phyloP scores from a whole-genome alignment of 441 rosid genomes.

The Populus hybrid region DNA sequence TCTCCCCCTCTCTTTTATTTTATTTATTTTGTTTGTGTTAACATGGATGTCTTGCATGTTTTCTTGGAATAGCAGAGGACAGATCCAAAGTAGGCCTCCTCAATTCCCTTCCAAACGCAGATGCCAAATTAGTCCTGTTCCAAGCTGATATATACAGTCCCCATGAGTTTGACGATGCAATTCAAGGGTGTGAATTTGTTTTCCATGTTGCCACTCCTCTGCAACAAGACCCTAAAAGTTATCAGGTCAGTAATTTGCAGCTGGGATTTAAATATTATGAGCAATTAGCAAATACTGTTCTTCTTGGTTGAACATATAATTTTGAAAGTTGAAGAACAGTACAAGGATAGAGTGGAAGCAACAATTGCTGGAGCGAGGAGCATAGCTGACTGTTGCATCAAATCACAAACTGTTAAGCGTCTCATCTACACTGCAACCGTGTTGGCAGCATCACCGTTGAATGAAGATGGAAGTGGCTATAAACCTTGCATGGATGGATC shows the following conservation, averaged over 20 bases:
- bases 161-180: slow-evolving; percentile 29
- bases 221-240: slow-evolving; percentile 11
- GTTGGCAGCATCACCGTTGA: slow-evolving; percentile 32
- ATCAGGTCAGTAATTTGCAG: slow-evolving; percentile 1
- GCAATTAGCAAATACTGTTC: background rate
- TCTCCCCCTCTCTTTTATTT: background rate
- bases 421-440: slow-evolving; percentile 36
- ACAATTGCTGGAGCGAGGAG: slow-evolving; percentile 25
- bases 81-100: slow-evolving; percentile 29
- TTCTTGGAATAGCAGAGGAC: slow-evolving; percentile 28
- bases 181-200: slow-evolving; percentile 40
- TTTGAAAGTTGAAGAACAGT: slow-evolving; percentile 11
- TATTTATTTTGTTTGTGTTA: background rate
- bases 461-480: slow-evolving; percentile 20
- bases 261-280: background rate
- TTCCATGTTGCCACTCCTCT: slow-evolving; percentile 34
- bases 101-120: slow-evolving; percentile 33
- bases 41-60: background rate
- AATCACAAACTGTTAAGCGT: slow-evolving; percentile 26
- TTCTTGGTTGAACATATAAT: background rate
- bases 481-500: slow-evolving; percentile 33
- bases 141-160: slow-evolving; percentile 36
- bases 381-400: slow-evolving; percentile 28
- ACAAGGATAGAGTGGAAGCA: slow-evolving; percentile 14
- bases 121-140: slow-evolving; percentile 30